Base-by-base conservation (phyloP, 179 eudicot genomes). In the Spinacia oleracea region DNA sequence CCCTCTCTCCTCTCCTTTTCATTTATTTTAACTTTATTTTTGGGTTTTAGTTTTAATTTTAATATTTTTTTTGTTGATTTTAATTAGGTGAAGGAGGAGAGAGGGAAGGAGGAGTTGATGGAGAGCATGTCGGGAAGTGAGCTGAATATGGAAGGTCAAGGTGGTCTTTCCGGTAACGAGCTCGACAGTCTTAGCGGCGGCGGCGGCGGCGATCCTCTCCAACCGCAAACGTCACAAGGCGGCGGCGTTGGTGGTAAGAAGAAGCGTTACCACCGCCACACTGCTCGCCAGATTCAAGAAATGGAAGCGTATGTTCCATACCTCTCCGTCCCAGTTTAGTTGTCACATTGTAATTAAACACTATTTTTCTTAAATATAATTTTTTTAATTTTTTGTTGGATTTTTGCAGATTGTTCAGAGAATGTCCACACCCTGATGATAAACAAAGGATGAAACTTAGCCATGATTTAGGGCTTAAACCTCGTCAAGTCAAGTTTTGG, bases 401-500 rank as follows among this genome's bases (percentile, higher is more conserved):
- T 20, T 56, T 18, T 20, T 34, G 29, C 84, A 96, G 99, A 68
- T 58, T 96, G 86, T 96, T 96, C 76, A 90, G 90, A 81, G 98
- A 93, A 78, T 90, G 92, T 70, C 97, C 98, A 6, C 99, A 96
- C 77, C 98, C 99, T 18, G 99, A 96, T 83, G 99, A 96, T 77
- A 96, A 96, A 83, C 95, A 91, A 74, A 86, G 99, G 85, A 82
- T 88, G 85, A 93, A 80, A 78, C 84, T 96, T 23, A 96, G 99
- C 87, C 97, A 91, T 77, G 99, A 96, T 0, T 84, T 96, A 21
- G 97, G 97, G 70, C 91, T 96, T 6, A 93, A 96, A 76, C 99
- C 99, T 6, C 87, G 99, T 15, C 99, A 96, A 78, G 98, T 96
- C 84, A 96, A 96, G 86, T 96, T 96, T 62, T 96, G 99, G 99